phyloP scores from a whole-genome alignment of 2,329 filamentous ascomycete species.

The Clonostachys rhizophaga region DNA sequence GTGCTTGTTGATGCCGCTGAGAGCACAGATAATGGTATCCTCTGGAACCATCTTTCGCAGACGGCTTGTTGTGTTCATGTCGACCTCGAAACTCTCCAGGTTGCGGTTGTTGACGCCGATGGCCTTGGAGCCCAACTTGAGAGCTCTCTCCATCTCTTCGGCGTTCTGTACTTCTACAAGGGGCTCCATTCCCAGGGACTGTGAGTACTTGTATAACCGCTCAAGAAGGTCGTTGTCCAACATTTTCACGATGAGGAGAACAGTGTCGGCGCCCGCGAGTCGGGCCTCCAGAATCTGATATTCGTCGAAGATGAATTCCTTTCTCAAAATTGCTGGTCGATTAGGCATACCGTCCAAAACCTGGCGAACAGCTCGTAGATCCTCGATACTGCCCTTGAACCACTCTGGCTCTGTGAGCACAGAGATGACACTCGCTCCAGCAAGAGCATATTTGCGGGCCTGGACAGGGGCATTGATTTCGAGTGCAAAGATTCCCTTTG shows the following conservation, averaged over 20 bases:
- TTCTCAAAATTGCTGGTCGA: conserved; percentile 84
- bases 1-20: conserved; percentile 88
- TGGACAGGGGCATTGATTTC: conserved; percentile 85
- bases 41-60: conserved; percentile 82
- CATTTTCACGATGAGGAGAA: conserved; percentile 98
- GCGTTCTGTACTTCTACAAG: conserved; percentile 94
- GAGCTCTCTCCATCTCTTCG: conserved; percentile 86
- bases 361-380: conserved; percentile 80
- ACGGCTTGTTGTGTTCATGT: conserved; percentile 85
- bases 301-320: conserved; percentile 97
- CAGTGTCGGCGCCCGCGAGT: conserved; percentile 87
- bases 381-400: conserved; percentile 98
- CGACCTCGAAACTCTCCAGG: conserved; percentile 93
- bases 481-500: conserved; percentile 89
- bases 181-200: conserved; percentile 92
- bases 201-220: conserved; percentile 81
- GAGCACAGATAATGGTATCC: conserved; percentile 82
- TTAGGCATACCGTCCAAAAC: conserved; percentile 89
- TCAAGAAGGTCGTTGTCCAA: conserved; percentile 70
- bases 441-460: conserved; percentile 85
- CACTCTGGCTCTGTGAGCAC: conserved; percentile 98
- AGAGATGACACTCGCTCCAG: conserved; percentile 94
- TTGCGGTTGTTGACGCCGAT: conserved; percentile 99
- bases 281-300: conserved; percentile 97
- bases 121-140: conserved; percentile 80